Evolutionary conservation across 495 filamentous ascomycete species (phyloP).

Genomic region (Barbatosphaeria neglecta): DNA sequence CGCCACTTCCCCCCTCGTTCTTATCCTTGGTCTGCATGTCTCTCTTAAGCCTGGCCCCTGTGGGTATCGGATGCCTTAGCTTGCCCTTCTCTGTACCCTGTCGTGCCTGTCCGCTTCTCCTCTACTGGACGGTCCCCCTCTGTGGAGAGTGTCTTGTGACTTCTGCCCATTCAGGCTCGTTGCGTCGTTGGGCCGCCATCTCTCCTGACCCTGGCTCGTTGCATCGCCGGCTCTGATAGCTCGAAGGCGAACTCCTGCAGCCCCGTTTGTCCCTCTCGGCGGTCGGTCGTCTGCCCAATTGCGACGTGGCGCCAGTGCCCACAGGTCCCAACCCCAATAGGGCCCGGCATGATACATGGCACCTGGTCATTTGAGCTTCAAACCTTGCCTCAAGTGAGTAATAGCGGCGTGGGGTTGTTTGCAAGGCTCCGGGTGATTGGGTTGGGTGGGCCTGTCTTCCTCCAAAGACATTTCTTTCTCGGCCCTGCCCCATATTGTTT

Average conservation of each 20-base stretch:
- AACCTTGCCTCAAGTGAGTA: slow-evolving; percentile 18
- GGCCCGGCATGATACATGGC: slow-evolving; percentile 21
- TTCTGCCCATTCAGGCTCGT: slow-evolving; percentile 5
- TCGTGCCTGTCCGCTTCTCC: neutral
- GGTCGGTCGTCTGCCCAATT: slow-evolving; percentile 22
- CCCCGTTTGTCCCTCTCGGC: slow-evolving; percentile 16
- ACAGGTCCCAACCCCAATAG: slow-evolving; percentile 21
- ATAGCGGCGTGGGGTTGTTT: neutral
- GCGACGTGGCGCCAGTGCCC: slow-evolving; percentile 43
- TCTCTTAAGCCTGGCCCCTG: neutral
- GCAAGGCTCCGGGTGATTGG: neutral
- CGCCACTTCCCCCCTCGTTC: too few species aligned
- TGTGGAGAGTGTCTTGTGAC: neutral
- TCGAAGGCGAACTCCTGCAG: slow-evolving; percentile 11
- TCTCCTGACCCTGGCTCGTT: slow-evolving; percentile 16
- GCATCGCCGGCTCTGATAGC: slow-evolving; percentile 20
- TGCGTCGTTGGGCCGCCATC: slow-evolving; percentile 14
- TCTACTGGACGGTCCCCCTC: neutral
- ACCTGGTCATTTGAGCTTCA: slow-evolving; percentile 28
- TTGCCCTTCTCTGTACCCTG: neutral
- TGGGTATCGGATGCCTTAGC: too few species aligned
- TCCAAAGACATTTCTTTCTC: slow-evolving; percentile 2
- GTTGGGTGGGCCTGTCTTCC: slow-evolving; percentile 1
- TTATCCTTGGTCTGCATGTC: too few species aligned
- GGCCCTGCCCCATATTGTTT: neutral